phyloP scores from a whole-genome alignment of 1,284 basidiomycete species.

The Heterobasidion parviporum region DNA sequence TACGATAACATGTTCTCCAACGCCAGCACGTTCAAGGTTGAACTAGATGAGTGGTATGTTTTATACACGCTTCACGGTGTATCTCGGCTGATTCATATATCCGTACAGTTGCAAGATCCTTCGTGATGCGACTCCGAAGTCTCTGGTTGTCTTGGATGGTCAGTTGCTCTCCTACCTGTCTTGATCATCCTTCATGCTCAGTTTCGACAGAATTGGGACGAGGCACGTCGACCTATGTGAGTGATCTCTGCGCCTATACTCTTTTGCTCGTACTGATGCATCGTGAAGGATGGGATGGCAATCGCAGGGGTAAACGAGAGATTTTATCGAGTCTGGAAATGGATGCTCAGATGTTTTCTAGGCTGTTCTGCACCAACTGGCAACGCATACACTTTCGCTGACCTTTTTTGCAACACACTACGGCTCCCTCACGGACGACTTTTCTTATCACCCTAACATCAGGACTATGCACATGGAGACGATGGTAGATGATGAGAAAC shows the following conservation, averaged over 20 bases:
- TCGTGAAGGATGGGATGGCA: constrained; percentile 83
- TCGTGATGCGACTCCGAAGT: constrained; percentile 84
- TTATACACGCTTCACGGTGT: neutral
- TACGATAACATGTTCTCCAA: constrained; percentile 97
- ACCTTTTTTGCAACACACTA: constrained; percentile 87
- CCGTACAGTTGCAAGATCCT: constrained; percentile 76
- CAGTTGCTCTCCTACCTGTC: constrained; percentile 15
- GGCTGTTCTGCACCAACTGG: constrained; percentile 89
- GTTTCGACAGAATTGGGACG: constrained; percentile 63
- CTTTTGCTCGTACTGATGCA: constrained; percentile 4
- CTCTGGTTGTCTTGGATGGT: constrained; percentile 94
- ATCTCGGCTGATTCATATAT: constrained; percentile 3
- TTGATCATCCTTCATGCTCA: too few species aligned
- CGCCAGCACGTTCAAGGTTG: constrained; percentile 93
- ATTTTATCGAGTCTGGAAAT: neutral
- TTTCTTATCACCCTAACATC: constrained; percentile 87
- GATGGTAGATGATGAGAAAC: constrained; percentile 82
- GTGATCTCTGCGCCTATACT: constrained; percentile 20
- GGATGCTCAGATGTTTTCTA: constrained; percentile 17
- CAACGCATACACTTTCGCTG: constrained; percentile 83
- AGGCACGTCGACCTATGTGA: constrained; percentile 78
- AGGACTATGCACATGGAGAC: constrained; percentile 93
- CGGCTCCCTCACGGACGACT: constrained; percentile 81
- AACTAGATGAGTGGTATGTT: constrained; percentile 84
- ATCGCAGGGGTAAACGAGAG: constrained; percentile 64